phyloP scores from a whole-genome alignment of 352 stramenopile genomes.

The Globisporangium orthogonon region DNA sequence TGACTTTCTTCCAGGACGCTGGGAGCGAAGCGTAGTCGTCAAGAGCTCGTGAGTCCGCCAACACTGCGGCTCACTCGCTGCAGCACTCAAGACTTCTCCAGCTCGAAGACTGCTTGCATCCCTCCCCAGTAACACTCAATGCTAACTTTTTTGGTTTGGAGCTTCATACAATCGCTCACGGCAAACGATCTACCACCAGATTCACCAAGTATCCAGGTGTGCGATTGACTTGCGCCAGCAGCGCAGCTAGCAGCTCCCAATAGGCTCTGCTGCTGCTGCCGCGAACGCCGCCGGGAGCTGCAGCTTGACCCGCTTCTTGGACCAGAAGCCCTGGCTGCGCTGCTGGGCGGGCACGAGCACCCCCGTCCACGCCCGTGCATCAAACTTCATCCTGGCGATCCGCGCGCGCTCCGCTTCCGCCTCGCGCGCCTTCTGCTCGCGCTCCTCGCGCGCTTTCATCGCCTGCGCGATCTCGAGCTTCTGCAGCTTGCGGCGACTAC shows the following conservation, averaged over 20 bases:
- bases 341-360: conserved; percentile 25
- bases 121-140: background rate
- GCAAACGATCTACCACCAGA: no score
- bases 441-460: conserved; percentile 53
- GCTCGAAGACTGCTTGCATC: background rate
- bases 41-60: background rate
- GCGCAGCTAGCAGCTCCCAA: conserved; percentile 11
- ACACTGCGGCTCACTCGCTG: background rate
- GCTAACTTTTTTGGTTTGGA: conserved; percentile 1
- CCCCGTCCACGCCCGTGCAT: conserved; percentile 47
- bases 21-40: background rate
- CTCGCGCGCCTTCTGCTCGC: conserved; percentile 43
- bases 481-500: conserved; percentile 59
- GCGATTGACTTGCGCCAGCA: no score
- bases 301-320: conserved; percentile 51
- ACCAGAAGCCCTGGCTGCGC: conserved; percentile 43
- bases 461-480: conserved; percentile 65
- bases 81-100: background rate
- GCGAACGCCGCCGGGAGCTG: conserved; percentile 38
- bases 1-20: background rate
- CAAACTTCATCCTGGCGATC: conserved; percentile 55
- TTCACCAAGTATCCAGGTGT: no score
- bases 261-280: conserved; percentile 18
- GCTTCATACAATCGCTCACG: background rate
- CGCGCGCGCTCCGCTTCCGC: conserved; percentile 34